These are phyloP conservation scores for Hymenoscyphus salicellus DNA, from an alignment of 2,329 filamentous ascomycete species.

Conservation along the genomic window DNA sequence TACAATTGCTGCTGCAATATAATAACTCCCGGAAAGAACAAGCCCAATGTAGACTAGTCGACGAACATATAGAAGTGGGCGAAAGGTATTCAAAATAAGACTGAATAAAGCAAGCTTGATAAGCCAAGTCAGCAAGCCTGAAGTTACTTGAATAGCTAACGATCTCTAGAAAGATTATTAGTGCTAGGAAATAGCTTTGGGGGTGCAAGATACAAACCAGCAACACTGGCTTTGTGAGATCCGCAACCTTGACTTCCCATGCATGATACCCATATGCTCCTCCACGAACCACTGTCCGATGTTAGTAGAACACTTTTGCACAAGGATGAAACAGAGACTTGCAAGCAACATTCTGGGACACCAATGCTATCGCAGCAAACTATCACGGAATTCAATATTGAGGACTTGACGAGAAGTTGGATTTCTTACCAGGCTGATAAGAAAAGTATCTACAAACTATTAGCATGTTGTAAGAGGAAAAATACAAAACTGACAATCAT, in stretches of 20 bases:
- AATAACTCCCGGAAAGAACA: not conserved
- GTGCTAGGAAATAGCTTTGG: not conserved
- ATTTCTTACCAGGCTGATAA: no score
- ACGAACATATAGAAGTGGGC: not conserved
- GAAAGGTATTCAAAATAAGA: not conserved
- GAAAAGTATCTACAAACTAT: no score
- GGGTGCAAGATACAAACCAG: no score
- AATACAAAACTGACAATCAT: no score
- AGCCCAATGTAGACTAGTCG: not conserved
- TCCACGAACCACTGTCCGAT: not conserved
- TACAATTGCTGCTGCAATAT: not conserved
- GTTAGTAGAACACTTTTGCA: not conserved
- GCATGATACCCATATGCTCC: not conserved
- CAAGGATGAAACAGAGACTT: no score
- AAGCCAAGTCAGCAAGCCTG: not conserved
- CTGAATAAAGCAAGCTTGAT: not conserved
- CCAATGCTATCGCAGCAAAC: no score
- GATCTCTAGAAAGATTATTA: not conserved
- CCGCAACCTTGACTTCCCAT: not conserved
- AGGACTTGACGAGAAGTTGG: no score
- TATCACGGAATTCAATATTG: no score
- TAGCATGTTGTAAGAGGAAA: no score
- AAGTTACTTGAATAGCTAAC: not conserved
- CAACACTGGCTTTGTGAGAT: not conserved
- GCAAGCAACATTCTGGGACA: no score